A percentile compares a stretch with the other conserved stretches of the same genome.
phyloP scores from a whole-genome alignment of 1,139 yeast species.

The Saccharomyces uvarum region DNA sequence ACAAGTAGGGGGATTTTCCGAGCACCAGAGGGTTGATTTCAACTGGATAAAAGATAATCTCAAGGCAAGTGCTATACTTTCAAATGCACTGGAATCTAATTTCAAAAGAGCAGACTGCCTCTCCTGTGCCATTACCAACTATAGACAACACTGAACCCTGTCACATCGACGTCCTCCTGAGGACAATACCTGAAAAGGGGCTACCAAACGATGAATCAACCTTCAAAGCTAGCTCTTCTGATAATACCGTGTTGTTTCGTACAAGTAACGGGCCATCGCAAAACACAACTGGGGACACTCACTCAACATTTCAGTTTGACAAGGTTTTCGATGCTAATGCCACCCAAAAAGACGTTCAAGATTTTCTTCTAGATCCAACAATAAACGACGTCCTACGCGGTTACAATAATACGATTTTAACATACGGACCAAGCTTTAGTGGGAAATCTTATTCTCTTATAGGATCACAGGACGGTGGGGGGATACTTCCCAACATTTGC shows the following conservation, averaged over 20 bases:
- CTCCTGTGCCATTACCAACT: slow-evolving; percentile 1
- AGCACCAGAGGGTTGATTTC: not conserved
- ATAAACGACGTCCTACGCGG: slow-evolving; percentile 27
- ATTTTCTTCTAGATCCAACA: slow-evolving; percentile 16
- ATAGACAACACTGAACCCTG: slow-evolving; percentile 2
- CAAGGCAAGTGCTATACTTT: not conserved
- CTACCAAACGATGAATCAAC: not conserved
- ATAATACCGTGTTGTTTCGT: not conserved
- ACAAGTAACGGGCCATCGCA: not conserved
- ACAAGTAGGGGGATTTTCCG: not conserved
- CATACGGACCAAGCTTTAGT: slow-evolving; percentile 86
- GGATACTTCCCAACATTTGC: slow-evolving; percentile 63
- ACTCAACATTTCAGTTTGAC: slow-evolving; percentile 54
- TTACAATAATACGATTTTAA: slow-evolving; percentile 75
- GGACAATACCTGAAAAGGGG: slow-evolving; percentile 1
- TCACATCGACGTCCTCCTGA: not conserved
- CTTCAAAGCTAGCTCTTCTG: not conserved
- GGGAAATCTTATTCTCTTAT: slow-evolving; percentile 86
- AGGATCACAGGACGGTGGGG: slow-evolving; percentile 48
- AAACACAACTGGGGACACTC: slow-evolving; percentile 23
- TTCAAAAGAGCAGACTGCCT: not conserved
- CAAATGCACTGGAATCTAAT: slow-evolving; percentile 6
- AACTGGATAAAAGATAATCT: not conserved
- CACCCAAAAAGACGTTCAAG: slow-evolving; percentile 55
- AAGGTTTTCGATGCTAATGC: slow-evolving; percentile 48